A percentile compares a stretch with the other conserved stretches of the same genome.
Evolutionary conservation across 2,329 filamentous ascomycete genomes (phyloP).

Genomic region (Fusarium nematophilum): DNA sequence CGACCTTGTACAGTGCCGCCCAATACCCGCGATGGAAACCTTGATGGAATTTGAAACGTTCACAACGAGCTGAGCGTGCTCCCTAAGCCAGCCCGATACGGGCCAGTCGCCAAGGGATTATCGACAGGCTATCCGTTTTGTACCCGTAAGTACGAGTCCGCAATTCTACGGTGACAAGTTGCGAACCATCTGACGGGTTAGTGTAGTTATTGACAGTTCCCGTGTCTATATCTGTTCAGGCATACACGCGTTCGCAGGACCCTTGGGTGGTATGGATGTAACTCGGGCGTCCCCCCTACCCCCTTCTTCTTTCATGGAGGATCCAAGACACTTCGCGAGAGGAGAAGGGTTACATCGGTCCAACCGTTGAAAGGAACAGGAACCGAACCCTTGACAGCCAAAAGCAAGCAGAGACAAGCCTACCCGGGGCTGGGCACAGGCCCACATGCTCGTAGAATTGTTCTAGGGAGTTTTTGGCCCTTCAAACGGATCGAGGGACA

Average conservation of each 20-base stretch:
- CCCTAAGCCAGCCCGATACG: not conserved
- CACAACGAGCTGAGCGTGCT: not conserved
- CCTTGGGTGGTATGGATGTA: not conserved
- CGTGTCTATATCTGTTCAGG: too few relatives aligned
- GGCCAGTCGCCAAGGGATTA: too few relatives aligned
- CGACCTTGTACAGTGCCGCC: too few relatives aligned
- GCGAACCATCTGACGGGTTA: too few relatives aligned
- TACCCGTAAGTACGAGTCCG: too few relatives aligned
- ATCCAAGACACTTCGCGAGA: not conserved
- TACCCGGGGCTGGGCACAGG: conserved; percentile 5
- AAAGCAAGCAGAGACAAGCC: conserved; percentile 16
- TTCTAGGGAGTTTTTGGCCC: conserved; percentile 1
- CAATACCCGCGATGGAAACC: conserved; percentile 8
- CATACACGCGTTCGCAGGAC: too few relatives aligned
- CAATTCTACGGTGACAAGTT: too few relatives aligned
- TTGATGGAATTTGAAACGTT: not conserved
- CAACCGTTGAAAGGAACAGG: conserved; percentile 8
- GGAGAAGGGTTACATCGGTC: conserved; percentile 18
- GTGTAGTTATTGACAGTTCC: too few relatives aligned
- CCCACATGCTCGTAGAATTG: conserved; percentile 6
- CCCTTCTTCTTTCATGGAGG: not conserved
- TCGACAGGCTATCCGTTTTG: too few relatives aligned
- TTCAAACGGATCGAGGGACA: not conserved
- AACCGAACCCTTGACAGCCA: conserved; percentile 4
- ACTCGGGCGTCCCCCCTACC: not conserved